Evolutionary conservation across 805 yeast genomes (phyloP).

Genomic region (Zygotorulaspora danielsina): DNA sequence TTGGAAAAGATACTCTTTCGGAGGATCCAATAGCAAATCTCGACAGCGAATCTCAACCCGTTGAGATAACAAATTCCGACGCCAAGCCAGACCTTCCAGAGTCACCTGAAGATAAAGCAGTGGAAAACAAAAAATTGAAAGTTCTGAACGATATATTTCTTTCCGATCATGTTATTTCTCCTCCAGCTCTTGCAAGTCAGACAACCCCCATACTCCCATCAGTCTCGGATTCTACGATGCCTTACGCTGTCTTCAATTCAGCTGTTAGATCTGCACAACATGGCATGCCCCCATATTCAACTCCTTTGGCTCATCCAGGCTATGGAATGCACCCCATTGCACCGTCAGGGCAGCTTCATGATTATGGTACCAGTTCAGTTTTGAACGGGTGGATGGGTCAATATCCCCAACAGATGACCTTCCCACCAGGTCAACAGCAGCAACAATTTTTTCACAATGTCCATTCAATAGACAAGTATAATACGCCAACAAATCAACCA

Average conservation of each 20-base stretch:
- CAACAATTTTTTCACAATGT: slow-evolving; percentile 1
- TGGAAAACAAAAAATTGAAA: neutral
- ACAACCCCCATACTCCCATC: neutral
- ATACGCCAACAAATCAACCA: neutral
- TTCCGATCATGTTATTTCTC: neutral
- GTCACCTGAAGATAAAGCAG: neutral
- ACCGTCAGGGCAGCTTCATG: neutral
- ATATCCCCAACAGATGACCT: slow-evolving; percentile 3
- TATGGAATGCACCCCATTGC: neutral
- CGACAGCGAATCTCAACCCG: too few relatives aligned
- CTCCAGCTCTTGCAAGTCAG: neutral
- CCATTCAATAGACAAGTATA: neutral
- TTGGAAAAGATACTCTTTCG: neutral
- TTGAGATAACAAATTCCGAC: too few relatives aligned
- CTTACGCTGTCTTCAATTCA: neutral
- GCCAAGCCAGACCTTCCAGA: neutral
- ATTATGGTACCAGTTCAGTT: too few relatives aligned
- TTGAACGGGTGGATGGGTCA: slow-evolving; percentile 7
- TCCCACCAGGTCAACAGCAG: slow-evolving; percentile 4
- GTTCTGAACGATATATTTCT: neutral
- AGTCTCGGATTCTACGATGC: neutral
- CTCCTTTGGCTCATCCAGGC: neutral
- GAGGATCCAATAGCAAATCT: too few relatives aligned
- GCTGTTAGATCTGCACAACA: neutral
- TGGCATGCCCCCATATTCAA: neutral